These are phyloP conservation scores for Blastobotrys parvus DNA, from an alignment of 805 yeast genomes.

Conservation along the genomic window DNA sequence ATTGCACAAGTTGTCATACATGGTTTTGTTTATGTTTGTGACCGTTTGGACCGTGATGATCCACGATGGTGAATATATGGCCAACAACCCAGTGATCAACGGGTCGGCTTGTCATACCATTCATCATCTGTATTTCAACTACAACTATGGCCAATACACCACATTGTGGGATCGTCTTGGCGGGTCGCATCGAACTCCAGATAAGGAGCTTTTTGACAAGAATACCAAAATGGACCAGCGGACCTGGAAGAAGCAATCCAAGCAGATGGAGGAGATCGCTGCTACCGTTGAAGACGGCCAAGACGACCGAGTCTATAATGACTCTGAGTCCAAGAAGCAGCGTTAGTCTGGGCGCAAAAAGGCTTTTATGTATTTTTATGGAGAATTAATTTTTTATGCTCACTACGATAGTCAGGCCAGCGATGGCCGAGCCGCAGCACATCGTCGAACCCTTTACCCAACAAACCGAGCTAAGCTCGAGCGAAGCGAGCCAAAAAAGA, in stretches of 20 bases:
- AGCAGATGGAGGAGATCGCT: constrained; percentile 72
- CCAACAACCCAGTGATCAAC: constrained; percentile 87
- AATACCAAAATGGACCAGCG: constrained; percentile 45
- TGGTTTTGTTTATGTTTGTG: constrained; percentile 77
- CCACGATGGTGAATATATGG: constrained; percentile 94
- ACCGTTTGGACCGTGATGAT: constrained; percentile 98
- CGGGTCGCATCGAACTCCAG: constrained; percentile 88
- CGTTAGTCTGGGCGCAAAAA: background rate
- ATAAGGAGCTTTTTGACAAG: constrained; percentile 70
- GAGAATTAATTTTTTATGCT: too few relatives aligned
- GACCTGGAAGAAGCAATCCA: constrained; percentile 64
- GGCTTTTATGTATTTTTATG: too few relatives aligned
- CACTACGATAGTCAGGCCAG: too few relatives aligned
- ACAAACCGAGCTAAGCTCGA: too few relatives aligned
- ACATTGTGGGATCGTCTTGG: constrained; percentile 98
- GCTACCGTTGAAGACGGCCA: constrained; percentile 67
- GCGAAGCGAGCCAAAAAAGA: too few relatives aligned
- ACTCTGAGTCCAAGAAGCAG: constrained; percentile 8
- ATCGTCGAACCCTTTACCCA: too few relatives aligned
- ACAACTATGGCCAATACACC: constrained; percentile 97
- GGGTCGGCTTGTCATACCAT: constrained; percentile 99
- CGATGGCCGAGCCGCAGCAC: too few relatives aligned
- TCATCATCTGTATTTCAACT: constrained; percentile 94
- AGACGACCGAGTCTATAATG: constrained; percentile 63
- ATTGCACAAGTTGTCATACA: constrained; percentile 76